Conservation (phyloP, 768 basidiomycete genomes). For the Boletus pseudo-olivaceus region DNA sequence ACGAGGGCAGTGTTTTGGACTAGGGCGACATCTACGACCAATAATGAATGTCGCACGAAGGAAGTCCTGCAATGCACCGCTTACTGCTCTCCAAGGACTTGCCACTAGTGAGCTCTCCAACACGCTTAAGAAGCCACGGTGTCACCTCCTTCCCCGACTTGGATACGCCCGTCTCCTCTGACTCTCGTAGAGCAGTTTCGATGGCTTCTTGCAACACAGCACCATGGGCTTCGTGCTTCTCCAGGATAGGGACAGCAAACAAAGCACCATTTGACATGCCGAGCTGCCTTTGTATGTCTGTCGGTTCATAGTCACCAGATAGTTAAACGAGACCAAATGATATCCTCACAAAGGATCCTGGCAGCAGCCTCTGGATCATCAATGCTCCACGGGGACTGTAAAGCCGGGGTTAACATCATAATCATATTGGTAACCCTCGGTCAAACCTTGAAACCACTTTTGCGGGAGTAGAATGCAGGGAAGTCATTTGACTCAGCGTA, state of each 20-base stretch:
- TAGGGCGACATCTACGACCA: constrained; percentile 70
- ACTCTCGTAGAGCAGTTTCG: constrained; percentile 81
- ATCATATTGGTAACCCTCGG: neutral
- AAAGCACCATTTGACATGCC: constrained; percentile 74
- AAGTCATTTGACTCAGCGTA: constrained; percentile 77
- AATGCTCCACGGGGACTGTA: constrained; percentile 77
- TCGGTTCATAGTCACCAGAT: neutral
- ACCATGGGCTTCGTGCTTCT: constrained; percentile 65
- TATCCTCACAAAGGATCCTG: constrained; percentile 61
- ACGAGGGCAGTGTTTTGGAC: constrained; percentile 85
- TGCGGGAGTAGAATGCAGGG: constrained; percentile 89
- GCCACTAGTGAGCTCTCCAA: constrained; percentile 76
- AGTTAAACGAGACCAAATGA: neutral
- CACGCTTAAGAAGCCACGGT: constrained; percentile 86
- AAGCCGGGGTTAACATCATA: neutral
- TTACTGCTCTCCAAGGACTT: constrained; percentile 68
- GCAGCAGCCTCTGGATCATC: constrained; percentile 66
- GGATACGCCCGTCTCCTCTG: constrained; percentile 75
- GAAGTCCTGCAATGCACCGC: constrained; percentile 21
- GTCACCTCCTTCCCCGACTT: constrained; percentile 87
- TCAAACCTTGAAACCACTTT: constrained; percentile 69
- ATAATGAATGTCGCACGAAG: neutral
- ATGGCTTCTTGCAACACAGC: constrained; percentile 69
- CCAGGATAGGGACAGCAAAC: constrained; percentile 89
- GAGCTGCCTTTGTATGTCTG: constrained; percentile 70